These are phyloP conservation scores for Aspergillus sp. DNA, from an alignment of 2,329 filamentous ascomycete genomes.

Conservation along the genomic window DNA sequence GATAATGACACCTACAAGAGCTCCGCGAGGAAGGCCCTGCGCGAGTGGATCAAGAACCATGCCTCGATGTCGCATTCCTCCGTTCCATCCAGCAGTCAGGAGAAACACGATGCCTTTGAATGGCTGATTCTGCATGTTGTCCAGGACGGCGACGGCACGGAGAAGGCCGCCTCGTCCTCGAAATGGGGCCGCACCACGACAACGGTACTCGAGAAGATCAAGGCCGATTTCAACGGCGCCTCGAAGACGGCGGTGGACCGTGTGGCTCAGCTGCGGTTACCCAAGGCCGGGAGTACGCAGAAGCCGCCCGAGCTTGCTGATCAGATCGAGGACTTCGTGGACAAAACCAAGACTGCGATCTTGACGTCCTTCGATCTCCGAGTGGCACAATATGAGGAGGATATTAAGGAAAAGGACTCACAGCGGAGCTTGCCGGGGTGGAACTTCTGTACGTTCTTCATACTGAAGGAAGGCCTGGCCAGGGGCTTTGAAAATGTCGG, in stretches of 20 bases:
- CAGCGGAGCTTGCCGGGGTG: slow-evolving; percentile 86
- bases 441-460: slow-evolving; percentile 99
- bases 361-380: slow-evolving; percentile 85
- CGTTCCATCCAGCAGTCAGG: slow-evolving; percentile 61
- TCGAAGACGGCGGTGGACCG: slow-evolving; percentile 73
- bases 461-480: slow-evolving; percentile 91
- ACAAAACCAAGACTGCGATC: slow-evolving; percentile 84
- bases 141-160: slow-evolving; percentile 68
- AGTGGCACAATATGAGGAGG: slow-evolving; percentile 93
- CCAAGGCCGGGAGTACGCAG: slow-evolving; percentile 47
- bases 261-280: slow-evolving; percentile 79
- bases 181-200: slow-evolving; percentile 78
- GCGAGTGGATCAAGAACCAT: slow-evolving; percentile 87
- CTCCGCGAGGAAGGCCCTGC: slow-evolving; percentile 71
- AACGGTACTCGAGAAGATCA: slow-evolving; percentile 84
- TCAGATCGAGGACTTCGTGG: slow-evolving; percentile 79
- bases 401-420: slow-evolving; percentile 89
- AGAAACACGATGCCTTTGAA: slow-evolving; percentile 95
- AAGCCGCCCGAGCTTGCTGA: slow-evolving; percentile 78
- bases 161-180: slow-evolving; percentile 64
- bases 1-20: slow-evolving; percentile 93
- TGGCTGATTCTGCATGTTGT: slow-evolving; percentile 95
- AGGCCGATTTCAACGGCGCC: slow-evolving; percentile 82
- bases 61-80: slow-evolving; percentile 56
- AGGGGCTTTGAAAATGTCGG: slow-evolving; percentile 95